Conservation (phyloP, 164 flowering plant species). For the Tinospora cordifolia region DNA sequence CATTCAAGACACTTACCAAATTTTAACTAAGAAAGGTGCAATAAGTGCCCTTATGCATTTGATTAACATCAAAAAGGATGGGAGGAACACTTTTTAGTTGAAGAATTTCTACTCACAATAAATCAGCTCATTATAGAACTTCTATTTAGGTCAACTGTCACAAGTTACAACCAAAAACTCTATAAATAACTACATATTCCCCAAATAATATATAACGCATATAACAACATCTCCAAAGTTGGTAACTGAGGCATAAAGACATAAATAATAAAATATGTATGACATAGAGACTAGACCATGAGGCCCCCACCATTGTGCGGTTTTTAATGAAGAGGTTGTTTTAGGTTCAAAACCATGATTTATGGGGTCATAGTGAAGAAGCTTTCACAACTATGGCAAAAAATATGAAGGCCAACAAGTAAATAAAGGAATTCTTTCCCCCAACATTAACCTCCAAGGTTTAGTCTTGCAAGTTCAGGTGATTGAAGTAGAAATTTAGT, state of each 20-base stretch:
- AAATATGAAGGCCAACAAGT: no score
- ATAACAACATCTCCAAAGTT: neutral
- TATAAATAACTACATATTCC: neutral
- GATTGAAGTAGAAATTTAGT: neutral
- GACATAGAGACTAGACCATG: no score
- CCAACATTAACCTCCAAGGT: neutral
- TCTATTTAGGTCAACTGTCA: no score
- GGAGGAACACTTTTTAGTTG: no score
- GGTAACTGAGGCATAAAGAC: neutral
- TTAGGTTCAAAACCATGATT: no score
- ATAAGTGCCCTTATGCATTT: neutral
- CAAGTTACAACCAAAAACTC: no score
- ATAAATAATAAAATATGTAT: no score
- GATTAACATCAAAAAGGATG: neutral
- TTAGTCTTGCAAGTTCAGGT: neutral
- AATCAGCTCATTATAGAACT: no score
- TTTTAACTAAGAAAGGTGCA: no score
- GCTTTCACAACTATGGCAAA: neutral
- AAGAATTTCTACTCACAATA: no score
- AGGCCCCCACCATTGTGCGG: no score
- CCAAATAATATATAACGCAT: neutral
- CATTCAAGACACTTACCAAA: neutral
- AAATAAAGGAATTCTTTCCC: neutral
- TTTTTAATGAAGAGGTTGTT: no score
- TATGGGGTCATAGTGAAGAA: neutral